phyloP scores from a whole-genome alignment of 129 eudicot genomes.

The Solidago caesia region DNA sequence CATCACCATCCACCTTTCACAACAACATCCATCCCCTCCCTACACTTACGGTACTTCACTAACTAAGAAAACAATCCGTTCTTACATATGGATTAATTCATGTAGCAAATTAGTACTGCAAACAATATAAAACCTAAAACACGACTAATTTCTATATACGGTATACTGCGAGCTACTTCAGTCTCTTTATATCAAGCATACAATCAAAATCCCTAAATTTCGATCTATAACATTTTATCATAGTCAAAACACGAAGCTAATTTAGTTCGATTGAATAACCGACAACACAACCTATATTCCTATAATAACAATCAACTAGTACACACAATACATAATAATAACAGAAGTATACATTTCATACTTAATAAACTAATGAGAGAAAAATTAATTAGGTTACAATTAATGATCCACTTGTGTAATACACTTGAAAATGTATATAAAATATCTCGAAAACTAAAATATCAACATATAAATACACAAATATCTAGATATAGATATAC shows the following conservation, averaged over 20 bases:
- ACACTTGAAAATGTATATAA: too few relatives aligned
- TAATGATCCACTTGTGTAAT: too few relatives aligned
- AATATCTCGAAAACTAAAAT: not conserved
- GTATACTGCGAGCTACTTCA: not conserved
- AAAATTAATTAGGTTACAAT: too few relatives aligned
- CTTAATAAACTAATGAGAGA: too few relatives aligned
- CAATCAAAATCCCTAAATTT: slow-evolving; percentile 14
- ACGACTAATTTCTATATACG: not conserved
- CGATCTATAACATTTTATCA: slow-evolving; percentile 5
- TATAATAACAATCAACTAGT: not conserved
- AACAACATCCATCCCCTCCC: slow-evolving; percentile 30
- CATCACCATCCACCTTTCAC: slow-evolving; percentile 13
- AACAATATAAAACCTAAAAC: slow-evolving; percentile 15
- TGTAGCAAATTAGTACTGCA: slow-evolving; percentile 8
- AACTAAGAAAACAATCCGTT: slow-evolving; percentile 15
- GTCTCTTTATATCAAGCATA: not conserved
- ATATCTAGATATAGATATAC: not conserved
- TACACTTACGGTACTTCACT: slow-evolving; percentile 8
- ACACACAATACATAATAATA: not conserved
- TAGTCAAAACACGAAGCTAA: not conserved
- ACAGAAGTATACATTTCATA: too few relatives aligned
- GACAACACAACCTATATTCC: not conserved
- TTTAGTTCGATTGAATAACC: slow-evolving; percentile 1
- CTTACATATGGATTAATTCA: slow-evolving; percentile 18
- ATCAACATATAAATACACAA: slow-evolving; percentile 3